Evolutionary conservation across 1,139 yeast genomes (phyloP), one percentile per base, ranked within the genome.

Genomic region (Candida anutae): DNA sequence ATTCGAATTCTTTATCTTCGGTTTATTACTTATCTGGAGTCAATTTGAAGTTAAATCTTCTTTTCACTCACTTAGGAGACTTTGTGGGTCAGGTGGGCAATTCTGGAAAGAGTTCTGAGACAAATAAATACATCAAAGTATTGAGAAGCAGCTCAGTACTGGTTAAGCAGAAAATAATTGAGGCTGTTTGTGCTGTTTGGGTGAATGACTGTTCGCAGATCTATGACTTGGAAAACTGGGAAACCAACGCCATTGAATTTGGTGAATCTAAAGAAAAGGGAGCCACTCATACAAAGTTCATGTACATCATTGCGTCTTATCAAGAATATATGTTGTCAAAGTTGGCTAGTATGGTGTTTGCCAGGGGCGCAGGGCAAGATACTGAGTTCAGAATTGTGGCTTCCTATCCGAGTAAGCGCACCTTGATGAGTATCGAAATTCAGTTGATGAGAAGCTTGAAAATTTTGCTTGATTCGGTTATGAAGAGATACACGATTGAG

Each of bases 381-480:
- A 28, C 40, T 3, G 45, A 40, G 14, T 36, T 36, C 22, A 31
- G 45, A 18, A 37, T 42, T 11, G 39, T 42, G 10, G 31, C 39
- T 1, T 41, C 62, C 2, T 55, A 61, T 33, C 73, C 74, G 1
- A 58, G 69, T n/a, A 62, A 62, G 38, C 55, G 62, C 33, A 43
- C 61, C 4, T 38, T 66, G 18, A 53, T 59, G 1, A 66, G 63
- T 16, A 54, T 70, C 21, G 70, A 71, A 38, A 53, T 56, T 23
- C 73, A 69, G 38, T 71, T 73, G 36, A 51, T 71, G 37, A 48
- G 65, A 29, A 68, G 77, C 12, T 58, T 74, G 45, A 69, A 68
- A 29, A 55, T 67, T 5, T 49, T 71, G 3, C 41, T 71, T 10
- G 76, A 74, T 35, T 60, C 73, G 5, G 59, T 70, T 21, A 51